Base-by-base conservation (phyloP, 1,139 yeast species). In the Pichia sp. region DNA sequence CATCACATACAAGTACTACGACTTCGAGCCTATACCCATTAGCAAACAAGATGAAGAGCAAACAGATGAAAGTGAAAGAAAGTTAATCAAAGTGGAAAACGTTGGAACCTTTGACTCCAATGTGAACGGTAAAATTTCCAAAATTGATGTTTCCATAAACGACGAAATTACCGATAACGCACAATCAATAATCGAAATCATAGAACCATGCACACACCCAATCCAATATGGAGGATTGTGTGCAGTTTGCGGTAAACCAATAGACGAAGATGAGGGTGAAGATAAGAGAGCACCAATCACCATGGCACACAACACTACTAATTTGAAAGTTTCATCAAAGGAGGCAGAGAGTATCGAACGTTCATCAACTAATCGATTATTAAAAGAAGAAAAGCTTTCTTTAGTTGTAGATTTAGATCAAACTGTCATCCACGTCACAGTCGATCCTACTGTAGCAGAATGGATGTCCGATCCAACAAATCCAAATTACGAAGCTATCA, bases 161-260 rank as follows among this genome's bases (percentile, higher is more conserved):
- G 88, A 86, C 53, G 82, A 79, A 53, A 72, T 91, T 9, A 69
- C 71, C 20, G 77, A 77, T 52, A 58, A 73, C 21, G 76, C 75
- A 6, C 70, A 73, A 7, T 70, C 68, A 5, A 68, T 90, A 24
- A 76, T 83, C 35, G 68, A 73, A 40, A 75, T 93, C 15, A 66
- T 72, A 40, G 97, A 94, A 62, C 91, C 95, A 0, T 93, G 99
- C 61, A 76, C 89, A 11, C 99, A 93, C 65, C 81, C 94, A 1
- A 93, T 94, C n/a, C 97, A 93, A 58, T 93, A 85, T 61, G 96
- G 96, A 17, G 99, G 99, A 0, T 72, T 93, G 40, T 93, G 99
- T 70, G 98, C 97, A 0, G 69, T 90, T 31, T 93, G 99, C 66
- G 99, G 99, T 8, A 79, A 80, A 51, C 76, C 87, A 3, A 77